Conservation (phyloP, 2,329 filamentous ascomycete species). For the Paramyrothecium sp. region DNA sequence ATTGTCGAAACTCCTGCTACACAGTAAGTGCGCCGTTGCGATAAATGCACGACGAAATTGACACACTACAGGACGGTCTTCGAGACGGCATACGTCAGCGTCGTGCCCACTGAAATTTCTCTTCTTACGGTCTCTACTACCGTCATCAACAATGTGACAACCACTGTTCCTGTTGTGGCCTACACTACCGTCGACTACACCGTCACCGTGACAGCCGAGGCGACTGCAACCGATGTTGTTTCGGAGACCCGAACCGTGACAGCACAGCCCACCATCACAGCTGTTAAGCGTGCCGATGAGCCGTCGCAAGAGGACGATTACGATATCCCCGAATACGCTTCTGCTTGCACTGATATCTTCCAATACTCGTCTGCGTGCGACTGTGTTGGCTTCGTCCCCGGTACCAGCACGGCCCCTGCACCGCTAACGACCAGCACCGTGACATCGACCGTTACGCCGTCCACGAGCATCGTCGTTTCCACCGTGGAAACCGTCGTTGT, state of each 20-base stretch:
- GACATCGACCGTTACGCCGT: constrained; percentile 9
- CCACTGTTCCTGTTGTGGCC: constrained; percentile 2
- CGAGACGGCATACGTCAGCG: constrained; percentile 3
- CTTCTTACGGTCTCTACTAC: background rate
- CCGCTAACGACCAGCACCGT: constrained; percentile 6
- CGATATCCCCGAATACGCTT: constrained; percentile 17
- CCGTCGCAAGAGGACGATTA: constrained; percentile 1
- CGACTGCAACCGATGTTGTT: background rate
- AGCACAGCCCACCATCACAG: background rate
- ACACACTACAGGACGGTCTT: constrained; percentile 2
- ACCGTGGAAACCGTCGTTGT: constrained; percentile 9
- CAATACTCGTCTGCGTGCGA: constrained; percentile 21
- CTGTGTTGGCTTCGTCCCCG: constrained; percentile 17
- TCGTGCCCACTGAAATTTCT: constrained; percentile 2
- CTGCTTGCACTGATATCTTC: constrained; percentile 15
- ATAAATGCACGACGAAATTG: background rate
- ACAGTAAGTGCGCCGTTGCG: background rate
- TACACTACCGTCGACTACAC: constrained; percentile 2
- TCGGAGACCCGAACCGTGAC: constrained; percentile 4
- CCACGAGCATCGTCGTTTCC: constrained; percentile 8
- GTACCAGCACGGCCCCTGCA: constrained; percentile 13
- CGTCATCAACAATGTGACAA: constrained; percentile 5
- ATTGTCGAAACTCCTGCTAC: constrained; percentile 4
- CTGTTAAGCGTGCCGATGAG: background rate
- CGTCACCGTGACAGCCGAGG: constrained; percentile 1